Percentiles rank a stretch among this genome's conserved stretches.
Evolutionary conservation across 1,284 basidiomycete species (phyloP).

Genomic region (Calocybe gambosa): DNA sequence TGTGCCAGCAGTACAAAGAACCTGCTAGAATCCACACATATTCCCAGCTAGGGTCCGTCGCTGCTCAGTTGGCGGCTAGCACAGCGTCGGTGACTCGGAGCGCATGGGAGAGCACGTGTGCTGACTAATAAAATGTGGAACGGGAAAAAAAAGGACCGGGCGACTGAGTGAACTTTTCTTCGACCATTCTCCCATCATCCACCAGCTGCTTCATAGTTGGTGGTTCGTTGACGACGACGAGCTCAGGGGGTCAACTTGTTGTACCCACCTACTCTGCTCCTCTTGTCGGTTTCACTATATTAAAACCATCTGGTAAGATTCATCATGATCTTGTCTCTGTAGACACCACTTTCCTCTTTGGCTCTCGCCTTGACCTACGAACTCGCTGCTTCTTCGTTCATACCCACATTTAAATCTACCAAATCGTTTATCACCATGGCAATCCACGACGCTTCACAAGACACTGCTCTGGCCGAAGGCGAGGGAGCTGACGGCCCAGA

Average conservation of each 20-base stretch:
- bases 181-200: constrained; percentile 10
- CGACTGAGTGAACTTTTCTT: constrained; percentile 6
- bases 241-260: constrained; percentile 13
- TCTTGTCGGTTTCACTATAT: constrained; percentile 12
- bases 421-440: constrained; percentile 29
- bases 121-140: constrained; percentile 16
- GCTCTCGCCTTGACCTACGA: constrained; percentile 21
- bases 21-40: no score
- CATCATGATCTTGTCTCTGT: constrained; percentile 36
- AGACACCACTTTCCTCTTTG: constrained; percentile 22
- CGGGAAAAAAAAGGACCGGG: constrained; percentile 9
- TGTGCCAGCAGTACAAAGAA: not conserved
- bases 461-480: constrained; percentile 48
- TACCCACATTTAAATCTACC: constrained; percentile 12
- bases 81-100: not conserved
- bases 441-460: constrained; percentile 37
- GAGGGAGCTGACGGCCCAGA: constrained; percentile 54
- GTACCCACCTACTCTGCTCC: constrained; percentile 10
- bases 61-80: not conserved
- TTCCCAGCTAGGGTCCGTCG: no score
- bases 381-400: constrained; percentile 17
- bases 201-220: constrained; percentile 1
- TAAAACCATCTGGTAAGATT: constrained; percentile 24
- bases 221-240: constrained; percentile 12
- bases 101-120: constrained; percentile 13